Percentiles rank a stretch among this genome's conserved stretches.
Evolutionary conservation across 2,329 filamentous ascomycete species (phyloP).

Genomic region (Rutstroemia sp.): DNA sequence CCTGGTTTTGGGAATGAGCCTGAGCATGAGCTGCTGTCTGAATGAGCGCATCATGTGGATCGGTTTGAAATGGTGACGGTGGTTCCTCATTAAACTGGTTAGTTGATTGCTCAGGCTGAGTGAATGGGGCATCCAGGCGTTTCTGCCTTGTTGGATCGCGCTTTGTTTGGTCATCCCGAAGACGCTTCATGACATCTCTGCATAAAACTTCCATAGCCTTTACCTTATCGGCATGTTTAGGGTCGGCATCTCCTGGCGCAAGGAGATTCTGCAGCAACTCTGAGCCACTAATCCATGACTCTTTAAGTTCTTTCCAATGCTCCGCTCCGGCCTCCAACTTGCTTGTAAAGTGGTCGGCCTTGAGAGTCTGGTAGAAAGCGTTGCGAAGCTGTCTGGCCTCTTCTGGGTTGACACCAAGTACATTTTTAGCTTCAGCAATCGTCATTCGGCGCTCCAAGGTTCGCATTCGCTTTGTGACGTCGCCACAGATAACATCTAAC

Average conservation of each 20-base stretch:
- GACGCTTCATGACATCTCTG: conserved; percentile 69
- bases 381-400: conserved; percentile 58
- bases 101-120: conserved; percentile 15
- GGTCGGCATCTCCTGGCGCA: conserved; percentile 41
- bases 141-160: conserved; percentile 42
- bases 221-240: conserved; percentile 46
- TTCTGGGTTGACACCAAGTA: conserved; percentile 60
- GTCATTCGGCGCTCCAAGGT: conserved; percentile 58
- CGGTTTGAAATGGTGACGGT: conserved; percentile 20
- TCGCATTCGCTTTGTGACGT: conserved; percentile 75
- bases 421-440: conserved; percentile 67
- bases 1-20: conserved; percentile 24
- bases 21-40: conserved; percentile 25
- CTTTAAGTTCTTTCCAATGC: conserved; percentile 64
- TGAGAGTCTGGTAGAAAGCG: conserved; percentile 59
- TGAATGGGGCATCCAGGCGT: conserved; percentile 23
- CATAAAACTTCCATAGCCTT: conserved; percentile 65
- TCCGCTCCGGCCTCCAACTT: conserved; percentile 66
- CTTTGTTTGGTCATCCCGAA: conserved; percentile 58
- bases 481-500: conserved; percentile 71
- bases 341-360: conserved; percentile 59
- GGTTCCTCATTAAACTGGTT: conserved; percentile 22
- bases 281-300: conserved; percentile 56
- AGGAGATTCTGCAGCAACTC: conserved; percentile 48
- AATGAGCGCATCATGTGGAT: conserved; percentile 22